phyloP scores from a whole-genome alignment of 2,329 filamentous ascomycete genomes.

The Lachnum nothofagi region DNA sequence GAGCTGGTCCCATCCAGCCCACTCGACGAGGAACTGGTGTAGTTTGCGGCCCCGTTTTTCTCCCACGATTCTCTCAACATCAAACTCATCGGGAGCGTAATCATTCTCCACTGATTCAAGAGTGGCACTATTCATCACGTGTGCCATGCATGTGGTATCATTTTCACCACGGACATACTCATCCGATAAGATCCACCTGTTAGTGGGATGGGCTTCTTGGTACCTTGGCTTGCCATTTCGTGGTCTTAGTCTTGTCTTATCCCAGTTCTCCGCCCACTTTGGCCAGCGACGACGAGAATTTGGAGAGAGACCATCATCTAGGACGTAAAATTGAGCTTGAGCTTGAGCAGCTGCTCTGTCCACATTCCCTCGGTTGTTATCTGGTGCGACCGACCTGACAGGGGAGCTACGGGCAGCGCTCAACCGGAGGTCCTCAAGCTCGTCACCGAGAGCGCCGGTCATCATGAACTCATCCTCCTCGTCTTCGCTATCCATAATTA shows the following conservation, averaged over 20 bases:
- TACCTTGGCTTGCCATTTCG: neutral
- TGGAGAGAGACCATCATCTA: neutral
- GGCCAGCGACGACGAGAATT: neutral
- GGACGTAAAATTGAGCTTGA: too few relatives aligned
- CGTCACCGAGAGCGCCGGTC: neutral
- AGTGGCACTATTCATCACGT: neutral
- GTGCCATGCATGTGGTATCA: neutral
- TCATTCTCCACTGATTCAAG: neutral
- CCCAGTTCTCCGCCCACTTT: neutral
- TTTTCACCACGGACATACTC: neutral
- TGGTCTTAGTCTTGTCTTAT: neutral
- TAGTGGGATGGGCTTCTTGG: neutral
- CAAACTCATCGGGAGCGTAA: conserved; percentile 2
- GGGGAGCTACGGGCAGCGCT: neutral
- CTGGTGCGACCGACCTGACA: neutral
- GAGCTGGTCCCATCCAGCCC: conserved; percentile 3
- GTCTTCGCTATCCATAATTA: neutral
- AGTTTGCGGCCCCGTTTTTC: neutral
- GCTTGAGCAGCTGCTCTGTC: neutral
- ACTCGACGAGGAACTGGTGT: conserved; percentile 8
- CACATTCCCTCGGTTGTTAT: neutral
- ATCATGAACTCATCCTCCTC: neutral
- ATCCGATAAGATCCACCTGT: neutral
- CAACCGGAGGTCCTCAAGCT: neutral
- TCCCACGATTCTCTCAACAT: conserved; percentile 2